Evolutionary conservation across 306 rosid species (phyloP), one percentile per base, ranked within the genome.

Genomic region (Albizia julibrissin): DNA sequence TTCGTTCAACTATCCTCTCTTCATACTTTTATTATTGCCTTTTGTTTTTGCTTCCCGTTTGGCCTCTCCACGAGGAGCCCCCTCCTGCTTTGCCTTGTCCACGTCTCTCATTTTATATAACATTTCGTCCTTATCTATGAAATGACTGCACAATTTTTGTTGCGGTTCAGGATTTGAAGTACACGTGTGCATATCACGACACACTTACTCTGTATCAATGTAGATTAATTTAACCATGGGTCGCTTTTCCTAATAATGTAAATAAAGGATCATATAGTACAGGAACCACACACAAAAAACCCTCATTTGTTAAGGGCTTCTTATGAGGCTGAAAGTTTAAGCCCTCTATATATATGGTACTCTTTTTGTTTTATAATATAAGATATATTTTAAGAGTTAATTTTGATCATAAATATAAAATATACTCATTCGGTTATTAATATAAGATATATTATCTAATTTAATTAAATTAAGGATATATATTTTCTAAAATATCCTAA

Each of bases 31-130:
- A 29, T 46, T 47, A n/a, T 70, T 42, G 54, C 75, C 2, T 70
- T 70, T 43, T 70, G 37, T 5, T 5, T 69, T 42, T 11, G 52
- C 18, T 12, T 69, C 52, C 50, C 50, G 6, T n/a, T 43, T 42
- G 21, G 26, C 37, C 34, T 42, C 54, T 40, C 74, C 73, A 69
- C 49, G 49, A 39, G 73, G 73, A 68, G 49, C 49, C 52, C 26
- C 58, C 9, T 71, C 75, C 3, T 21, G 31, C 75, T 43, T 13
- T 43, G 75, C 58, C 15, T 43, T 43, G 75, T 43, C 75, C 75
- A 43, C 56, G 13, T 43, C 75, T 13, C 0, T 18, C 13, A 24
- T 43, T 40, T 39, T 6, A 34, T 33, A 68, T 10, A 6, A 10
- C 14, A 22, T 15, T 71, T 43, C 56, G 75, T 43, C 56, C 39